These are phyloP conservation scores for Trichophyton verrucosum DNA, from an alignment of 2,329 filamentous ascomycete genomes.

Conservation along the genomic window DNA sequence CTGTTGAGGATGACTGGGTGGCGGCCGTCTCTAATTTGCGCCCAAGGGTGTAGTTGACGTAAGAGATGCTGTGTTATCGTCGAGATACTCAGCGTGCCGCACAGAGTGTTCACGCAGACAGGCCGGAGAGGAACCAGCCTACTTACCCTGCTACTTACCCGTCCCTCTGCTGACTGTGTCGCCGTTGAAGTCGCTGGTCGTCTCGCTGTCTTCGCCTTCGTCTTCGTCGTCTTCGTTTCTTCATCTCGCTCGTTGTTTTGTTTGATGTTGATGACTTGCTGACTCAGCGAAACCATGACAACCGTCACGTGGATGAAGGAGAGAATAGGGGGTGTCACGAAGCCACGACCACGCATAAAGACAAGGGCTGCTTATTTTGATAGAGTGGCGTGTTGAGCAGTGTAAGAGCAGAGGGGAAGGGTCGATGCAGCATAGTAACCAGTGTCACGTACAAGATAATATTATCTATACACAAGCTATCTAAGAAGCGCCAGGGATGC, in stretches of 20 bases:
- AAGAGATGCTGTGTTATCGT: background rate
- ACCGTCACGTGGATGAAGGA: background rate
- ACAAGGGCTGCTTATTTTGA: background rate
- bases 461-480: no score
- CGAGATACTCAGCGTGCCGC: background rate
- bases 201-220: background rate
- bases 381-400: background rate
- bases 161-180: background rate
- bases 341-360: background rate
- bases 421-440: no score
- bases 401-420: no score
- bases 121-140: background rate
- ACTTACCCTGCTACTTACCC: constrained; percentile 4
- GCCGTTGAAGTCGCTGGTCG: background rate
- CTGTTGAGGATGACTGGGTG: background rate
- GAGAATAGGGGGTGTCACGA: background rate
- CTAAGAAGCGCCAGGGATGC: no score
- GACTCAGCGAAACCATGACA: constrained; percentile 2
- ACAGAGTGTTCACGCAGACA: background rate
- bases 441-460: no score
- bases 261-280: constrained; percentile 1
- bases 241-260: background rate
- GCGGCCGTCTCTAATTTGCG: background rate
- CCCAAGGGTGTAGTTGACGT: background rate
- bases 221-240: background rate